phyloP scores from a whole-genome alignment of 2,329 filamentous ascomycete species.

The Fusarium sp. region DNA sequence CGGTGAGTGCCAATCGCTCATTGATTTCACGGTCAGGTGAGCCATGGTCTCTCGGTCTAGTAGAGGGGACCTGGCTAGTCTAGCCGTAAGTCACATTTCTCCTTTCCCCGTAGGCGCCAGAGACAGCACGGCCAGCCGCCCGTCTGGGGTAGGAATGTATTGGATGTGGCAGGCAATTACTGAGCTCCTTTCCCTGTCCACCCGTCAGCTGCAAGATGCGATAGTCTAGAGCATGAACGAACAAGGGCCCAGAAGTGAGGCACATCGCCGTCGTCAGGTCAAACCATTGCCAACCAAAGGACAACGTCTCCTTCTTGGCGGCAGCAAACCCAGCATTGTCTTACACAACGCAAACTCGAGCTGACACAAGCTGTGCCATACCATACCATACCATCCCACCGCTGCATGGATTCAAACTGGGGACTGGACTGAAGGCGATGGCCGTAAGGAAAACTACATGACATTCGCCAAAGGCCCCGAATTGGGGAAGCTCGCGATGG shows the following conservation, averaged over 20 bases:
- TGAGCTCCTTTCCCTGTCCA: background rate
- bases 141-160: conserved; percentile 33
- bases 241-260: conserved; percentile 20
- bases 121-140: conserved; percentile 19
- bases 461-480: conserved; percentile 15
- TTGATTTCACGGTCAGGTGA: conserved; percentile 36
- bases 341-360: conserved; percentile 36
- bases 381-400: background rate
- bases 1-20: conserved; percentile 36
- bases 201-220: conserved; percentile 13
- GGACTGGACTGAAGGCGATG: background rate
- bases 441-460: conserved; percentile 29
- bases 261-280: conserved; percentile 13
- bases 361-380: conserved; percentile 33
- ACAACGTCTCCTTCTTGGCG: conserved; percentile 29
- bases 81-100: conserved; percentile 6
- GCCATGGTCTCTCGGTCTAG: conserved; percentile 15
- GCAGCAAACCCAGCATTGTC: conserved; percentile 35
- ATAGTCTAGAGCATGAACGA: conserved; percentile 9
- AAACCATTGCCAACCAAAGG: conserved; percentile 21
- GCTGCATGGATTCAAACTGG: conserved; percentile 12
- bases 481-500: conserved; percentile 10
- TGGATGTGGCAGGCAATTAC: background rate
- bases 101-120: conserved; percentile 4
- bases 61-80: conserved; percentile 27